These are phyloP conservation scores for Aureobasidium sp. DNA, from an alignment of 2,329 filamentous ascomycete genomes.

Conservation along the genomic window DNA sequence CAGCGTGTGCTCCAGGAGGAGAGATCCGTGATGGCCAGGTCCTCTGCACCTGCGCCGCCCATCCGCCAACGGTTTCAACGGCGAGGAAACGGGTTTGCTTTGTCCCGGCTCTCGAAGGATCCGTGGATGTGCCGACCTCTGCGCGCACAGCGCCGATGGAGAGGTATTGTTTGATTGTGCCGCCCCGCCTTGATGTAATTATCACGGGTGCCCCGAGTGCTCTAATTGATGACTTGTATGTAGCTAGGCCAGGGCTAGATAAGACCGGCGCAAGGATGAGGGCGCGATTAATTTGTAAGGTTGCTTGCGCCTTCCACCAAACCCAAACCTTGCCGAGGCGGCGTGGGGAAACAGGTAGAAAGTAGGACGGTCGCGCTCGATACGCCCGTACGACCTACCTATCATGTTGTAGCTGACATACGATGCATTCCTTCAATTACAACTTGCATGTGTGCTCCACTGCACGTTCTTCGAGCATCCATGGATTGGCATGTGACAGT, in stretches of 20 bases:
- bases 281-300: constrained; percentile 9
- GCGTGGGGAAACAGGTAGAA: constrained; percentile 3
- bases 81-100: constrained; percentile 7
- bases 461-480: background rate
- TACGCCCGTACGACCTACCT: background rate
- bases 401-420: background rate
- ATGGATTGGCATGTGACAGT: background rate
- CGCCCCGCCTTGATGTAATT: constrained; percentile 11
- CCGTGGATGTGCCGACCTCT: constrained; percentile 3
- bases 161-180: background rate
- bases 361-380: background rate
- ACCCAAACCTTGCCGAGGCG: constrained; percentile 1
- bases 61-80: constrained; percentile 10
- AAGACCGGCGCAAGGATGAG: constrained; percentile 4
- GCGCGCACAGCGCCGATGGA: background rate
- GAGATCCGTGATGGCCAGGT: background rate
- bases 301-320: background rate
- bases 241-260: background rate
- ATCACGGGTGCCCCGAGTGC: background rate
- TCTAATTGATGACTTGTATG: background rate
- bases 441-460: background rate
- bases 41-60: background rate
- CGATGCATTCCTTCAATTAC: background rate
- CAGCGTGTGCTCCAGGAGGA: background rate
- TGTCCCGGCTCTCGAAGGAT: background rate